Evolutionary conservation across 108 stramenopile species (phyloP).

Genomic region (Pseudonitzschia multiseries): DNA sequence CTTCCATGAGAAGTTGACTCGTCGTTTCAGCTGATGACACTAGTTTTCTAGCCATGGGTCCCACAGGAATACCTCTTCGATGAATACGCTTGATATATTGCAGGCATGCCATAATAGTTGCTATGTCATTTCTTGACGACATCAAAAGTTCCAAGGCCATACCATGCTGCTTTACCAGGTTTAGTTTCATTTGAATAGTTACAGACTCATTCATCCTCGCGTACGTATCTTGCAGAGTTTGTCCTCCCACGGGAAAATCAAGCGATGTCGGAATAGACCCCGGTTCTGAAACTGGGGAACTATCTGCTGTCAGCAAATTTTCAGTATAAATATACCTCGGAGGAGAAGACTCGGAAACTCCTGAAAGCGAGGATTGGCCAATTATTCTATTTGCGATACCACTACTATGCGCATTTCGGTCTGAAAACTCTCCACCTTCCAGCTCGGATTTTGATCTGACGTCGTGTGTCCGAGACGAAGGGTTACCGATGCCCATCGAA

Average conservation of each 20-base stretch:
- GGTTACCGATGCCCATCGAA: not conserved
- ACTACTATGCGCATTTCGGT: not conserved
- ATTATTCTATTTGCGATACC: not conserved
- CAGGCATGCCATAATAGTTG: conserved; percentile 3
- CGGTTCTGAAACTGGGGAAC: not conserved
- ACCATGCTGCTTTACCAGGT: not conserved
- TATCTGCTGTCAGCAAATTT: not conserved
- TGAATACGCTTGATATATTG: not conserved
- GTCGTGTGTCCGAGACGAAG: not conserved
- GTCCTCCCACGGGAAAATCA: too few relatives aligned
- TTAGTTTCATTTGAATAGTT: not conserved
- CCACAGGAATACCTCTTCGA: conserved; percentile 1
- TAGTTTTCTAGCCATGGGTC: conserved; percentile 9
- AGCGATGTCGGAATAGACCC: too few relatives aligned
- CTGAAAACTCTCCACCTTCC: not conserved
- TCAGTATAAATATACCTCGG: not conserved
- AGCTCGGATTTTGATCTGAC: not conserved
- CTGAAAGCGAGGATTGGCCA: not conserved
- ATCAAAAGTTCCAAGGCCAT: conserved; percentile 2
- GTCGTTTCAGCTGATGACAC: not conserved
- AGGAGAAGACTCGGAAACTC: not conserved
- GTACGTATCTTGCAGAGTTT: not conserved
- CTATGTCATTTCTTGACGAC: not conserved
- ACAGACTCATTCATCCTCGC: not conserved
- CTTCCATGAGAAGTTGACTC: conserved; percentile 4